These are phyloP conservation scores for Claviceps spartinae DNA, from an alignment of 2,329 filamentous ascomycete species.

Conservation along the genomic window DNA sequence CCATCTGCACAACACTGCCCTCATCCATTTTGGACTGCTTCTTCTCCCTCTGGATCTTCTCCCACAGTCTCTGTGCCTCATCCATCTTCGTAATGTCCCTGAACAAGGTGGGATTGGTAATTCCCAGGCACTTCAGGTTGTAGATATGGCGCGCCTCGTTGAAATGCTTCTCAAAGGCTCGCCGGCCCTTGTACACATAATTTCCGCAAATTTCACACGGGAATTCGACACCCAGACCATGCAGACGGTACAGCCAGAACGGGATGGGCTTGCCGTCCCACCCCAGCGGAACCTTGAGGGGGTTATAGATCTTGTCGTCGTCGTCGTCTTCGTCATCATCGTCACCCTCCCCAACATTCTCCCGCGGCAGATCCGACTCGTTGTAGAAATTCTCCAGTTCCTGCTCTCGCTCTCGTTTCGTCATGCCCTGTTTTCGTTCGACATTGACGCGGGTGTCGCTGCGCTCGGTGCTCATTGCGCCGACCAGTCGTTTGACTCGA, in stretches of 20 bases:
- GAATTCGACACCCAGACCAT: constrained; percentile 89
- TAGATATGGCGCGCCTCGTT: constrained; percentile 88
- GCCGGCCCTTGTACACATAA: constrained; percentile 94
- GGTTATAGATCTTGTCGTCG: constrained; percentile 90
- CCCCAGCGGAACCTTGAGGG: constrained; percentile 82
- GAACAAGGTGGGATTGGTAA: constrained; percentile 83
- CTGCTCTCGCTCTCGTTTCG: constrained; percentile 84
- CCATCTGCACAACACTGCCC: constrained; percentile 92
- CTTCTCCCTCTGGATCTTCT: constrained; percentile 79
- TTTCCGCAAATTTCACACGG: constrained; percentile 95
- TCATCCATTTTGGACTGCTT: constrained; percentile 63
- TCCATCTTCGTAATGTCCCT: constrained; percentile 87
- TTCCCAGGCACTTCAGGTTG: constrained; percentile 83
- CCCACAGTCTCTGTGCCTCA: constrained; percentile 79
- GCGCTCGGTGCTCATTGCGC: constrained; percentile 74
- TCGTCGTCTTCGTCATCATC: constrained; percentile 64
- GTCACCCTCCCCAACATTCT: constrained; percentile 39
- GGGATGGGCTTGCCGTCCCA: constrained; percentile 99
- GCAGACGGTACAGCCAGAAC: constrained; percentile 96
- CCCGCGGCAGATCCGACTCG: constrained; percentile 17
- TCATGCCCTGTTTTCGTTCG: constrained; percentile 95
- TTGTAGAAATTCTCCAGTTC: constrained; percentile 78
- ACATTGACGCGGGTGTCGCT: constrained; percentile 87
- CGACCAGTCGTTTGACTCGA: constrained; percentile 64
- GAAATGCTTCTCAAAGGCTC: constrained; percentile 97